Evolutionary conservation across 345 rosid genomes (phyloP), one percentile per base, ranked within the genome.

Genomic region (Rhodomyrtus tomentosa): DNA sequence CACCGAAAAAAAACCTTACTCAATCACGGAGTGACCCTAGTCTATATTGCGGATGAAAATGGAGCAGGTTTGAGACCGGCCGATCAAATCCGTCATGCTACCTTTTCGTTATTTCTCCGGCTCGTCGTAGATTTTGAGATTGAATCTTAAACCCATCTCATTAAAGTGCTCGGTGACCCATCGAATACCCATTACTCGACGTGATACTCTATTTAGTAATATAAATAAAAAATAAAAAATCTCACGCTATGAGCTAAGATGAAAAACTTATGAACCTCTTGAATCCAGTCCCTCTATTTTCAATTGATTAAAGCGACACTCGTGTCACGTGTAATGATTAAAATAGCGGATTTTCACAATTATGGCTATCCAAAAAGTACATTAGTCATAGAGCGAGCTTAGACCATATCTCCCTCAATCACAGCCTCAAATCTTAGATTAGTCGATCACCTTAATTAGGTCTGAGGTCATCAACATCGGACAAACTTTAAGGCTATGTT

Each of bases 1-100:
- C 18, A 50, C 52, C 5, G 15, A 32, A 32, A 62, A 32, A 32
- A 68, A n/a, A n/a, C n/a, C 45, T 3, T 2, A 68, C 76, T 18
- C 8, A 16, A 11, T 21, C 6, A 0, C 6, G 4, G 6, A 8
- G 76, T 32, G 24, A 16, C 24, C 6, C 1, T 32, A 32, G 76
- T 36, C 11, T 32, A 68, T 7, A 16, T 36, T 11, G 4, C 6
- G 1, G 45, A 32, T 32, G 76, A 68, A 68, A 32, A 68, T 4
- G 24, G 11, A 8, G 32, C 2, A 16, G 1, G 1, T 16, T 68
- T 32, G 13, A 68, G 9, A 7, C 3, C 3, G 11, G 11, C 24
- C 20, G n/a, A 54, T 54, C 25, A 32, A 8, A 32, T 18, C 1
- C 5, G 0, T 32, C 42, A 3, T 2, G 0, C 36, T 68, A 32